phyloP scores from a whole-genome alignment of 768 basidiomycete species.

The Lepiota venenata region DNA sequence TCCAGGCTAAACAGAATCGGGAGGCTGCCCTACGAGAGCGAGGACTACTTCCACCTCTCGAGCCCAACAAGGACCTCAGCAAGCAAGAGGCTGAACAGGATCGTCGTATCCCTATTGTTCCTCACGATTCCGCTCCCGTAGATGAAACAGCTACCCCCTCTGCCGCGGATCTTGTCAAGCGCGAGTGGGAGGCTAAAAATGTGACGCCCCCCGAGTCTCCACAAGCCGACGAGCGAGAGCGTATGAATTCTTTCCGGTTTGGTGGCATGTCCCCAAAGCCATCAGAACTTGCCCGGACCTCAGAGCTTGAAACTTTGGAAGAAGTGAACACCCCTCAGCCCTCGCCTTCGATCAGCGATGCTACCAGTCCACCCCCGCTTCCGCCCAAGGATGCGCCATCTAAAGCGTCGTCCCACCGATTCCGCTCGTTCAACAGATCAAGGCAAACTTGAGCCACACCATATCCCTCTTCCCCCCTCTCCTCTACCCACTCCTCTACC shows the following conservation, averaged over 20 bases:
- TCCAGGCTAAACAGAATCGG: slow-evolving; percentile 33
- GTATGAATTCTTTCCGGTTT: slow-evolving; percentile 33
- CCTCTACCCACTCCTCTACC: slow-evolving; percentile 8
- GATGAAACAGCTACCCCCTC: slow-evolving; percentile 22
- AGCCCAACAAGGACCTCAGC: slow-evolving; percentile 39
- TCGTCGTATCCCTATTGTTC: slow-evolving; percentile 32
- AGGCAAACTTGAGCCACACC: background rate
- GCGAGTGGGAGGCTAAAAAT: slow-evolving; percentile 49
- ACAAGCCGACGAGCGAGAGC: slow-evolving; percentile 21
- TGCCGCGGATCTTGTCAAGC: slow-evolving; percentile 51
- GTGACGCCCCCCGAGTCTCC: slow-evolving; percentile 5
- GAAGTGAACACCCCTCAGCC: slow-evolving; percentile 9
- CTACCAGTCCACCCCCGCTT: background rate
- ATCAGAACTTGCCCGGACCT: background rate
- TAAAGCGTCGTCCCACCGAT: slow-evolving; percentile 1
- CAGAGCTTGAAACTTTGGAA: background rate
- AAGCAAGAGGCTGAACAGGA: slow-evolving; percentile 35
- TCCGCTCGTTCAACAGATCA: background rate
- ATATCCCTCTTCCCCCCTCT: background rate
- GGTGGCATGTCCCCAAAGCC: slow-evolving; percentile 17
- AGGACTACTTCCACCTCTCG: slow-evolving; percentile 50
- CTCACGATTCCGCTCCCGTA: slow-evolving; percentile 10
- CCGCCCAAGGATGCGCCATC: background rate
- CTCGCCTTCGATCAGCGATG: background rate
- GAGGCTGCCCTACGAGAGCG: slow-evolving; percentile 61